These are phyloP conservation scores for Rhodotorula sp. DNA, from an alignment of 1,284 basidiomycete genomes.

Conservation along the genomic window DNA sequence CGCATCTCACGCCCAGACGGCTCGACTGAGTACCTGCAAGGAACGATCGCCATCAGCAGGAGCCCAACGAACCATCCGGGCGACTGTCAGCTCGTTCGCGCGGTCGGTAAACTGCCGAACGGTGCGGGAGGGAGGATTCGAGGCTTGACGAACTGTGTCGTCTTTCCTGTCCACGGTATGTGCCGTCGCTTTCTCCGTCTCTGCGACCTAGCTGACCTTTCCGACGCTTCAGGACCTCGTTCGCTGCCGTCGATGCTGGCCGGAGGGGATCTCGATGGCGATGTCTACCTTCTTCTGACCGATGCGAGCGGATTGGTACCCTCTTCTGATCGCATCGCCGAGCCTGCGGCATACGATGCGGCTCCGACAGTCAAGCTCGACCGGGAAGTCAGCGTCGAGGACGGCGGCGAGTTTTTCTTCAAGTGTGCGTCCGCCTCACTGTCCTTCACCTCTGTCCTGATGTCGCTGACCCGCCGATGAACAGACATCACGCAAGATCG, in stretches of 20 bases:
- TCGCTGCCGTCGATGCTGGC: conserved; percentile 27
- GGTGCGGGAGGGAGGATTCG: conserved; percentile 7
- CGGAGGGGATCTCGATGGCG: conserved; percentile 18
- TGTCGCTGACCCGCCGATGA: too few species aligned
- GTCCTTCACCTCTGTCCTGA: background rate
- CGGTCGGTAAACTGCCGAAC: conserved; percentile 2
- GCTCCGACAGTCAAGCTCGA: conserved; percentile 5
- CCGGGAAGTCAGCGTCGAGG: conserved; percentile 1
- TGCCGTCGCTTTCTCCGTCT: background rate
- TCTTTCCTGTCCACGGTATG: conserved; percentile 16
- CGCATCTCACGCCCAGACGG: background rate
- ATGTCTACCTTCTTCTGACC: conserved; percentile 24
- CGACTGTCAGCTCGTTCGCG: conserved; percentile 3
- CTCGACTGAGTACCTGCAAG: conserved; percentile 4
- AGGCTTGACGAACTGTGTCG: conserved; percentile 14
- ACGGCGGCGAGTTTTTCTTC: conserved; percentile 27
- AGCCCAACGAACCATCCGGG: conserved; percentile 27
- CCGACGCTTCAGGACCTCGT: background rate
- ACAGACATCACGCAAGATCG: conserved; percentile 12
- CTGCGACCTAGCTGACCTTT: background rate
- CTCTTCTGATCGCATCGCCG: background rate
- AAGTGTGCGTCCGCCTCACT: conserved; percentile 6
- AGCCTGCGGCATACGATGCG: conserved; percentile 17
- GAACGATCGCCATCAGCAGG: conserved; percentile 16
- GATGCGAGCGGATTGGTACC: conserved; percentile 10